Evolutionary conservation across 192 early-diverging fungal genomes (phyloP), one percentile per base, ranked within the genome.

Genomic region (Rhizoclosmatium globosum): DNA sequence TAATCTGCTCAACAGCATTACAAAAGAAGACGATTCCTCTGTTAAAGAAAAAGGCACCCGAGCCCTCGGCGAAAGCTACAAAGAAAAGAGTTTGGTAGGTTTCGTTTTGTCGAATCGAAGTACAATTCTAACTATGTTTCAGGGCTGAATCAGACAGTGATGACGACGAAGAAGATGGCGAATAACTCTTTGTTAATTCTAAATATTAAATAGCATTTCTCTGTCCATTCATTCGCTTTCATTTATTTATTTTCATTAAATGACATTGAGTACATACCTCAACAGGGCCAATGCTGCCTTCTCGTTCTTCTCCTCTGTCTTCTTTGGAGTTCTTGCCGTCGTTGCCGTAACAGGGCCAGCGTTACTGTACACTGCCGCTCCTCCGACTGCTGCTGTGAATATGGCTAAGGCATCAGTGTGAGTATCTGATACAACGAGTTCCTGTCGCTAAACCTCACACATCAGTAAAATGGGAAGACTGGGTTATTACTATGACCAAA

Each of bases 261-360:
- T 76, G 74, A 48, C 62, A 9, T 46, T 76, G 47, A 47, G 31
- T 13, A 67, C 74, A 38, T n/a, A 23, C 17, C 61, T 76, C 46
- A 75, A 73, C 43, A 85, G 91, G 31, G 82, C 79, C 64, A 92
- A 91, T 75, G 82, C 89, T 53, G 86, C 91, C 4, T 71, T 87
- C 31, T 88, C 91, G 17, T 90, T 90, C 83, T 86, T 88, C 64
- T 71, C 91, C 65, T 87, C 90, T 15, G 91, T 91, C 57, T 76
- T 87, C 76, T 89, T 90, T 75, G 79, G 74, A 74, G 86, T 91
- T 13, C 76, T 89, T 19, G 87, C 81, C 19, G 84, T 85, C 42
- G 87, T 88, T n/a, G 88, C 91, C 17, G 68, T 87, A 45, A 88
- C 86, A 39, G 80, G 66, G 58, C 85, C 78, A 11, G 76, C 82